Evolutionary conservation across 129 eudicot species (phyloP), one percentile per base, ranked within the genome.

Genomic region (Chrysanthemum lavandulifolium): DNA sequence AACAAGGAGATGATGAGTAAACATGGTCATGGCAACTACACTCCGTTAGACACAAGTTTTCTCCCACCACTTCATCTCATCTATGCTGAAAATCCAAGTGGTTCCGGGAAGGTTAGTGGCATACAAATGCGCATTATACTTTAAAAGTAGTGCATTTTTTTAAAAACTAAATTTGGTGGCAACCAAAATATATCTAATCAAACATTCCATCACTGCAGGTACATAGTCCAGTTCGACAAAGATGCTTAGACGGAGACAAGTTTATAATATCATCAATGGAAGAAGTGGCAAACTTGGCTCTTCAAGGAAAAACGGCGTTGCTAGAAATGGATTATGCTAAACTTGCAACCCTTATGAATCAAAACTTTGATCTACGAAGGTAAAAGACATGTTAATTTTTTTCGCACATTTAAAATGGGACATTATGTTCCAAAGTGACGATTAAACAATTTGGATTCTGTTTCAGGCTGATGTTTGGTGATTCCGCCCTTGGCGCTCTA

Each of bases 31-130:
- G 99, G 99, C 2, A 43, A 73, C 9, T 95, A 95, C 78, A 79
- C 67, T 25, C 94, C 88, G n/a, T 81, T 95, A 81, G 97, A 95
- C 75, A 73, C 81, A 31, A 61, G 78, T 78, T 89, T 88, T 75
- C 96, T 95, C 52, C 99, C 99, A 25, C 91, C 97, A 31, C 91
- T 95, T 29, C 61, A 90, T 75, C 96, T 95, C 67, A 88, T 95
- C 43, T 90, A 95, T 85, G 99, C 99, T 23, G 97, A 88, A 72
- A 95, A 95, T 78, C 99, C 99, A 23, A 95, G 99, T 74, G 99
- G 90, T 67, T 95, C 99, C 6, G 99, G 99, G 23, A 95, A 95
- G 97, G 97, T 92, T 47, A 68, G 85, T 59, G 49, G 73, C 67
- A 27, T 73, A 64, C 36, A 40, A 62, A 55, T 23, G 51, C 43